phyloP scores from a whole-genome alignment of 2,329 filamentous ascomycete species.

The Cladosporium phlei region DNA sequence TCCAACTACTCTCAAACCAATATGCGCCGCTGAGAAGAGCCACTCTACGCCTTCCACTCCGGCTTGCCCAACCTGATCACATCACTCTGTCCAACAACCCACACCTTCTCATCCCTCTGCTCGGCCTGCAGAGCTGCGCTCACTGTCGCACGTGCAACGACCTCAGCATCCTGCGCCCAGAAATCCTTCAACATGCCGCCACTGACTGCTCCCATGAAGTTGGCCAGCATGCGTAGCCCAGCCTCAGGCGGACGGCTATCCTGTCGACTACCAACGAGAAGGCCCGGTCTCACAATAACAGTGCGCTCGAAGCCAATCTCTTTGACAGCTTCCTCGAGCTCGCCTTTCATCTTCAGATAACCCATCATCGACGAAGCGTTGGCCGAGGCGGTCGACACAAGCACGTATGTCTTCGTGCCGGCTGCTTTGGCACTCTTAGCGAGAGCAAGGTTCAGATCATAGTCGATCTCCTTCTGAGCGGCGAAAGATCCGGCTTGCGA shows the following conservation, averaged over 20 bases:
- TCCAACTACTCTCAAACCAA: too few species aligned
- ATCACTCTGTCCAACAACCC: slow-evolving; percentile 57
- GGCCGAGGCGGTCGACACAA: slow-evolving; percentile 60
- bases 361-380: slow-evolving; percentile 48
- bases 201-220: slow-evolving; percentile 51
- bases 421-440: slow-evolving; percentile 68
- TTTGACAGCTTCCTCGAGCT: slow-evolving; percentile 74
- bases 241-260: slow-evolving; percentile 54
- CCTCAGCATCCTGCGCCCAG: slow-evolving; percentile 68
- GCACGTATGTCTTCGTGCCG: slow-evolving; percentile 69
- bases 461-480: slow-evolving; percentile 81
- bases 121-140: slow-evolving; percentile 49
- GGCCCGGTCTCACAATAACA: slow-evolving; percentile 67
- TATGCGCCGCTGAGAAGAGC: too few species aligned
- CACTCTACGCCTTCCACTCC: slow-evolving; percentile 36
- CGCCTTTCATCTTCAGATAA: slow-evolving; percentile 73
- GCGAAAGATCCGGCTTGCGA: slow-evolving; percentile 69
- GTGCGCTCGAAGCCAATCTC: slow-evolving; percentile 70
- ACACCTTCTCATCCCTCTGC: slow-evolving; percentile 56
- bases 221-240: slow-evolving; percentile 52
- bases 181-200: slow-evolving; percentile 53
- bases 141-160: slow-evolving; percentile 66
- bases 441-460: slow-evolving; percentile 77
- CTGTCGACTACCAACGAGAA: slow-evolving; percentile 68
- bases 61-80: slow-evolving; percentile 63